phyloP scores from a whole-genome alignment of 179 eudicot species.

The Beta macrorhiza region DNA sequence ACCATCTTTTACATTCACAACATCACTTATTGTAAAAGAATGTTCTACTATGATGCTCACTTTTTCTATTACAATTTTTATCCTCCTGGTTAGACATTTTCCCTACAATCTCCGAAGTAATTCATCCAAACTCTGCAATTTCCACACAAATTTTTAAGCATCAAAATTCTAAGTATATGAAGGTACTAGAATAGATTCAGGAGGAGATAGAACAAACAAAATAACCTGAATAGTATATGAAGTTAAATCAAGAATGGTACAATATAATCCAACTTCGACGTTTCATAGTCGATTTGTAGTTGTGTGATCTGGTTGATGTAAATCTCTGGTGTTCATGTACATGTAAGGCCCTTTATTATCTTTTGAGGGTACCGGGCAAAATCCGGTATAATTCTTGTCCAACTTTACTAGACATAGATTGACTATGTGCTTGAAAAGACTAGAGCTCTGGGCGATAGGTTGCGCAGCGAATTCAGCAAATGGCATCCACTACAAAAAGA shows the following conservation, averaged over 20 bases:
- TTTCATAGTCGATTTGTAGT: constrained; percentile 29
- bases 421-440: constrained; percentile 31
- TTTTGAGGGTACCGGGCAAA: constrained; percentile 29
- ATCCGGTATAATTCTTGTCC: constrained; percentile 43
- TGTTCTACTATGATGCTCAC: not conserved
- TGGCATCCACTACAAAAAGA: constrained; percentile 48
- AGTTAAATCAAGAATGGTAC: not conserved
- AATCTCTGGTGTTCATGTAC: constrained; percentile 41
- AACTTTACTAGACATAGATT: constrained; percentile 44
- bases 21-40: not conserved
- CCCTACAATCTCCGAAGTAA: not conserved
- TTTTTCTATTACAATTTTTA: not conserved
- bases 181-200: not conserved
- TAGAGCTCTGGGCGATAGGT: constrained; percentile 36
- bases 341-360: constrained; percentile 23
- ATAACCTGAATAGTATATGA: not conserved
- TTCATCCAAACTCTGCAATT: not conserved
- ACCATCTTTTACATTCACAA: not conserved
- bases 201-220: not conserved
- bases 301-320: constrained; percentile 22
- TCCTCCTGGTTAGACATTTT: not conserved
- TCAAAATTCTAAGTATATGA: not conserved
- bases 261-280: not conserved
- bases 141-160: not conserved
- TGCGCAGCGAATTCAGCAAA: constrained; percentile 48